These are phyloP conservation scores for Boletus rex-veris DNA, from an alignment of 768 basidiomycete genomes.

Conservation along the genomic window DNA sequence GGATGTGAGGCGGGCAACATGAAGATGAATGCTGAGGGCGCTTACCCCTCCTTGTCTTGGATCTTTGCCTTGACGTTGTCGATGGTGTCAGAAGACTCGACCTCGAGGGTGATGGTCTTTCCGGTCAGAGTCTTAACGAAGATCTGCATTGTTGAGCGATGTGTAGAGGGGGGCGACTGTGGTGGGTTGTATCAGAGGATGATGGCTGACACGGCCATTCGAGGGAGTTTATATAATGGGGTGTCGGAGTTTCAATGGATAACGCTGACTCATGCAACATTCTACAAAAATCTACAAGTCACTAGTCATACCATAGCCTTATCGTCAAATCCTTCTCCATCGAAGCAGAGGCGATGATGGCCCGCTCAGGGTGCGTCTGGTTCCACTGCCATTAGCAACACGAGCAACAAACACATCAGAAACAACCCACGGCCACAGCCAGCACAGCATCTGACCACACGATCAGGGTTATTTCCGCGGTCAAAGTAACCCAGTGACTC, in stretches of 20 bases:
- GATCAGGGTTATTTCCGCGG: neutral
- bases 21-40: fast-evolving
- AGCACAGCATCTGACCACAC: conserved; percentile 54
- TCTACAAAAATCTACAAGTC: conserved; percentile 7
- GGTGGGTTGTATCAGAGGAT: conserved; percentile 4
- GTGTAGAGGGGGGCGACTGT: neutral
- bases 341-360: conserved; percentile 82
- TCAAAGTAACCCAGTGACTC: conserved; percentile 1
- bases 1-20: neutral
- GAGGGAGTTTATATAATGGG: conserved; percentile 13
- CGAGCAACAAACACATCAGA: conserved; percentile 1
- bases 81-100: conserved; percentile 27
- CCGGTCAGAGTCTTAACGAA: conserved; percentile 87
- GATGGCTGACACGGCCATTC: neutral
- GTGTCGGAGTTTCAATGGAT: conserved; percentile 14
- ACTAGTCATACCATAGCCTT: conserved; percentile 68
- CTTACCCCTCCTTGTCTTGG: conserved; percentile 68
- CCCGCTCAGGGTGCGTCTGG: conserved; percentile 72
- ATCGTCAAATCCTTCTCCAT: conserved; percentile 88
- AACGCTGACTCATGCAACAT: conserved; percentile 10
- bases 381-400: conserved; percentile 8
- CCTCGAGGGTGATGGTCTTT: conserved; percentile 62
- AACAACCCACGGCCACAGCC: conserved; percentile 62
- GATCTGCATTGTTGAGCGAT: conserved; percentile 44
- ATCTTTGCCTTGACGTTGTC: conserved; percentile 41